Percentiles rank a stretch among this genome's conserved stretches.
Evolutionary conservation across 2,329 filamentous ascomycete species (phyloP).

Genomic region (Malbranchea zuffiana): DNA sequence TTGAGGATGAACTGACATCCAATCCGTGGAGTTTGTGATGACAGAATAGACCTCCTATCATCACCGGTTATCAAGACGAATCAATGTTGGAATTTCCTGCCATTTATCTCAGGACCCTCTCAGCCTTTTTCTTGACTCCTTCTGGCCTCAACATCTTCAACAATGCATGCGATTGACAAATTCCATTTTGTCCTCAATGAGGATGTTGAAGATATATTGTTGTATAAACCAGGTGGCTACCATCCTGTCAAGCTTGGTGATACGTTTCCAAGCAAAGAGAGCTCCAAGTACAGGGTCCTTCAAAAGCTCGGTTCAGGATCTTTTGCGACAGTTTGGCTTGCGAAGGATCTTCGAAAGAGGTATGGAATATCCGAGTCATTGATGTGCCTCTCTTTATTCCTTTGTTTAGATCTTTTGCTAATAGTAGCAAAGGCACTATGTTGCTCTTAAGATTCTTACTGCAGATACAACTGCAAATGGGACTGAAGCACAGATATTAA

Average conservation of each 20-base stretch:
- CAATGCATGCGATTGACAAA: slow-evolving; percentile 4
- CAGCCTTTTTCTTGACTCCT: too few relatives aligned
- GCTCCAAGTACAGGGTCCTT: slow-evolving; percentile 25
- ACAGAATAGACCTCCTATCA: too few relatives aligned
- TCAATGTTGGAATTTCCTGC: too few relatives aligned
- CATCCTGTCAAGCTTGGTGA: slow-evolving; percentile 27
- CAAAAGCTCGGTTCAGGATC: slow-evolving; percentile 30
- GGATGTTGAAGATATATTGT: slow-evolving; percentile 2
- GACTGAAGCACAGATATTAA: not conserved
- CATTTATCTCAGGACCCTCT: too few relatives aligned
- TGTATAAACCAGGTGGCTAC: slow-evolving; percentile 22
- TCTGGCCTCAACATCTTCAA: too few relatives aligned
- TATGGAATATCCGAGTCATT: not conserved
- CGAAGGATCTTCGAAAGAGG: slow-evolving; percentile 18
- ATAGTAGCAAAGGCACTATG: slow-evolving; percentile 1
- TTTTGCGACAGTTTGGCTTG: slow-evolving; percentile 30
- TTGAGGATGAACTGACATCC: too few relatives aligned
- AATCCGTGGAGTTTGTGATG: too few relatives aligned
- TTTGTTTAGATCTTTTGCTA: slow-evolving; percentile 6
- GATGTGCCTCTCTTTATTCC: not conserved
- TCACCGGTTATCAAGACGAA: too few relatives aligned
- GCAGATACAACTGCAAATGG: slow-evolving; percentile 1
- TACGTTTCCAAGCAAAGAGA: slow-evolving; percentile 17
- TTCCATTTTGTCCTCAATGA: slow-evolving; percentile 6
- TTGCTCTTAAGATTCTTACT: slow-evolving; percentile 3